These are phyloP conservation scores for Parietaria judaica DNA, from an alignment of 306 rosid genomes.

Conservation along the genomic window DNA sequence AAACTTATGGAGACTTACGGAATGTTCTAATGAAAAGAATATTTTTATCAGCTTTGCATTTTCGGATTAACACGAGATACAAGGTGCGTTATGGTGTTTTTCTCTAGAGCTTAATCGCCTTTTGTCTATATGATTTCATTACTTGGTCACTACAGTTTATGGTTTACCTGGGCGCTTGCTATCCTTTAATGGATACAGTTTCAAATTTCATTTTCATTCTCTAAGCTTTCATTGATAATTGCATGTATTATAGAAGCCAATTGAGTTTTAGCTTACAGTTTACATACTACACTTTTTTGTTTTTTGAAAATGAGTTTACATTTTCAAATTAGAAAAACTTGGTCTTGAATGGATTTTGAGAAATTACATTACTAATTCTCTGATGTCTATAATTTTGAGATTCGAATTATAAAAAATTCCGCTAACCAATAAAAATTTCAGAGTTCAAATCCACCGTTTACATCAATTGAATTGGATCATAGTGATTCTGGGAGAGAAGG, in stretches of 20 bases:
- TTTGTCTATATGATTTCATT: background rate
- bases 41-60: constrained; percentile 95
- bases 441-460: constrained; percentile 99
- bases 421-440: constrained; percentile 34
- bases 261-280: too few relatives aligned
- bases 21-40: constrained; percentile 96
- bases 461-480: constrained; percentile 95
- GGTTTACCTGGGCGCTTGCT: background rate
- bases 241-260: too few relatives aligned
- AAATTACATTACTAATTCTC: background rate
- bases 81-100: constrained; percentile 47
- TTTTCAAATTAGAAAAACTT: too few relatives aligned
- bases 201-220: background rate
- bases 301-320: too few relatives aligned
- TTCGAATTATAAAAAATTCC: constrained; percentile 8
- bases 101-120: constrained; percentile 4
- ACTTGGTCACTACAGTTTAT: constrained; percentile 1
- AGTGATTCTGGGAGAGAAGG: constrained; percentile 99
- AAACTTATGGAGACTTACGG: constrained; percentile 77
- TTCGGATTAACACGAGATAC: constrained; percentile 93
- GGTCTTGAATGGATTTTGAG: background rate
- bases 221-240: too few relatives aligned
- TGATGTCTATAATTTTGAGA: background rate
- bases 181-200: background rate
- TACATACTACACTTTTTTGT: too few relatives aligned